Conservation (phyloP, 2,329 filamentous ascomycete genomes). For the Hortaea werneckii region DNA sequence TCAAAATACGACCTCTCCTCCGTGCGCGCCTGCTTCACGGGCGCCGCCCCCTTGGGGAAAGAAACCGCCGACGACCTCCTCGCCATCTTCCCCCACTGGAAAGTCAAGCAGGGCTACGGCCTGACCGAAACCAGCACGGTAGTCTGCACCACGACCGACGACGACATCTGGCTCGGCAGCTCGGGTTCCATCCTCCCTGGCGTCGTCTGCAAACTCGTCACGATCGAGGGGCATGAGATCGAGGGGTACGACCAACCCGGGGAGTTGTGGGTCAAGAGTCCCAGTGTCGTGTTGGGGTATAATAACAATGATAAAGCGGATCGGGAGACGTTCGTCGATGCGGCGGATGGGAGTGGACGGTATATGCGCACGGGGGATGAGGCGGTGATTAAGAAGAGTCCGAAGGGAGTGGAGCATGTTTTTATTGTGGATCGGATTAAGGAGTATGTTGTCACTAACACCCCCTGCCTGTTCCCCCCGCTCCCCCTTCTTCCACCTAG, state of each 20-base stretch:
- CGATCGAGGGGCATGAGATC: slow-evolving; percentile 59
- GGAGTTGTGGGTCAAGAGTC: slow-evolving; percentile 69
- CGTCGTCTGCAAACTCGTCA: slow-evolving; percentile 55
- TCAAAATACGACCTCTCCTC: slow-evolving; percentile 62
- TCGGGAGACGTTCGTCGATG: slow-evolving; percentile 55
- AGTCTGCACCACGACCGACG: slow-evolving; percentile 47
- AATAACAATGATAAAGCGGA: slow-evolving; percentile 78
- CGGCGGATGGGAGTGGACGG: slow-evolving; percentile 46
- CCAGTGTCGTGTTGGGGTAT: slow-evolving; percentile 71
- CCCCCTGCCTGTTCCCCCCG: too few species aligned
- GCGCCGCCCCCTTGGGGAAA: slow-evolving; percentile 60
- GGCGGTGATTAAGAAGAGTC: slow-evolving; percentile 55
- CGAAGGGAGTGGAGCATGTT: slow-evolving; percentile 65
- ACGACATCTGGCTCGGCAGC: slow-evolving; percentile 61
- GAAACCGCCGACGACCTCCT: slow-evolving; percentile 52
- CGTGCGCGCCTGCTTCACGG: slow-evolving; percentile 57
- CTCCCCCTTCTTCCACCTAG: too few species aligned
- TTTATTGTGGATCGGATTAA: slow-evolving; percentile 77
- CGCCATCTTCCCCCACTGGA: slow-evolving; percentile 53
- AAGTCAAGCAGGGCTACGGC: slow-evolving; percentile 54
- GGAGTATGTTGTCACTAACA: too few species aligned
- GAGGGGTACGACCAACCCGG: slow-evolving; percentile 63
- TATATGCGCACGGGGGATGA: slow-evolving; percentile 72
- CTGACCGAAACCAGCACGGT: slow-evolving; percentile 71
- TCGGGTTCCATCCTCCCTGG: slow-evolving; percentile 61